Conservation (phyloP, 2,329 filamentous ascomycete genomes). For the Capronia americana region DNA sequence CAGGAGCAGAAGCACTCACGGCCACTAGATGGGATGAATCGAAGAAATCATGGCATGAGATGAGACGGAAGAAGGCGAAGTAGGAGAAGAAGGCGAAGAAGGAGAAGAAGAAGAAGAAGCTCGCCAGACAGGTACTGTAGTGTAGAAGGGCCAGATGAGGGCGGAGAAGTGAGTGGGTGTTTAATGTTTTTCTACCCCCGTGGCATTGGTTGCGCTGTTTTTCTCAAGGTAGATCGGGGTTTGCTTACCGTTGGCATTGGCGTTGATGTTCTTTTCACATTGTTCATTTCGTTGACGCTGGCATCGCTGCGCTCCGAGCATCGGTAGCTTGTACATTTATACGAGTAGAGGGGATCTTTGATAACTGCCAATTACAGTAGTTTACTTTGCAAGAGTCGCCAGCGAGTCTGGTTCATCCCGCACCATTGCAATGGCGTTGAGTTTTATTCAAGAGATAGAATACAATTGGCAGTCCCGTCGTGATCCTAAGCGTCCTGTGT, state of each 20-base stretch:
- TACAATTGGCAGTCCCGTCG: not conserved
- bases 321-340: not conserved
- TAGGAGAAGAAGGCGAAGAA: too few relatives aligned
- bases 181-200: not conserved
- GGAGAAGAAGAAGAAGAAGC: too few relatives aligned
- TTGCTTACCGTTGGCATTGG: not conserved
- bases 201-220: not conserved
- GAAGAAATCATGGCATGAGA: not conserved
- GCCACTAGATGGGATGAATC: not conserved
- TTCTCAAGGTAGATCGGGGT: not conserved
- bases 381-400: not conserved
- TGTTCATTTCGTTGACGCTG: not conserved
- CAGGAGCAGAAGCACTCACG: not conserved
- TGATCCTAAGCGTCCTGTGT: not conserved
- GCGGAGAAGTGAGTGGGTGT: too few relatives aligned
- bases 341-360: not conserved
- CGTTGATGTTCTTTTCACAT: too few relatives aligned
- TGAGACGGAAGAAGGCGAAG: not conserved
- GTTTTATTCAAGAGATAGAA: not conserved
- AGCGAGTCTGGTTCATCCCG: not conserved
- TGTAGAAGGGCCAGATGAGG: not conserved
- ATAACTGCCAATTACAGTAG: not conserved
- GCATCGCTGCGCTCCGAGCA: not conserved
- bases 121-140: not conserved
- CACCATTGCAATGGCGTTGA: not conserved